Base-by-base conservation (phyloP, 2,329 filamentous ascomycete genomes). In the Penicillium sp. region DNA sequence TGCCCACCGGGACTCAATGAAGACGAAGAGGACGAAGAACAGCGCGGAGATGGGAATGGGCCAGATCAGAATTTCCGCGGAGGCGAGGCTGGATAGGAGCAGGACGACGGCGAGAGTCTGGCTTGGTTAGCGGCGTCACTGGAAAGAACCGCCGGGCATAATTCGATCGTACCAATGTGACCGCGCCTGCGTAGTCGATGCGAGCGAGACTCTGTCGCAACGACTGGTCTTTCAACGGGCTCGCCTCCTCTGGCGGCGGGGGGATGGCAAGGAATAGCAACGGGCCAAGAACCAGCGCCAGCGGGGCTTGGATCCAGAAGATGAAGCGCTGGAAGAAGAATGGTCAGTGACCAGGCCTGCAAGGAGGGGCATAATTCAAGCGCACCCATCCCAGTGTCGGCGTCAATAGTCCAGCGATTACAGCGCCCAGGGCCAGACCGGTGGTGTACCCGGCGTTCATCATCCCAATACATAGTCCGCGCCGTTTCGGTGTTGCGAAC, bases 161-260 rank as follows among this genome's bases (percentile, higher is more conserved):
- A n/a, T n/a, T n/a, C n/a, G 40, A 5, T 41, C 75, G 59, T 67
- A 84, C 80, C 49, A 89, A 64, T n/a, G 81, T 70, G 1, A 79
- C 25, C 5, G 85, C 84, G 3, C 87, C 87, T 0, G 81, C 70
- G 53, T 91, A 93, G 63, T 94, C 88, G 39, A 94, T 79, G 1
- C 72, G 70, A 3, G 73, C 74, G 8, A 91, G 69, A 54, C 82
- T 86, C 57, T 35, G 63, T 43, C 25, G 74, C 53, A 25, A 73
- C 69, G 32, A 66, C 65, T 44, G 39, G 48, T 38, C 48, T 60
- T 42, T 60, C 57, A 47, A 68, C 67, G n/a, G 62, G 58, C 35
- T 67, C 67, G 37, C 68, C 51, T 37, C 27, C 11, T 33, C 60
- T 41, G 11, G 56, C 43, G n/a, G 58, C 41, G 36, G 63, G 48